Conservation (phyloP, 1,284 basidiomycete species). For the Malassezia japonica region DNA sequence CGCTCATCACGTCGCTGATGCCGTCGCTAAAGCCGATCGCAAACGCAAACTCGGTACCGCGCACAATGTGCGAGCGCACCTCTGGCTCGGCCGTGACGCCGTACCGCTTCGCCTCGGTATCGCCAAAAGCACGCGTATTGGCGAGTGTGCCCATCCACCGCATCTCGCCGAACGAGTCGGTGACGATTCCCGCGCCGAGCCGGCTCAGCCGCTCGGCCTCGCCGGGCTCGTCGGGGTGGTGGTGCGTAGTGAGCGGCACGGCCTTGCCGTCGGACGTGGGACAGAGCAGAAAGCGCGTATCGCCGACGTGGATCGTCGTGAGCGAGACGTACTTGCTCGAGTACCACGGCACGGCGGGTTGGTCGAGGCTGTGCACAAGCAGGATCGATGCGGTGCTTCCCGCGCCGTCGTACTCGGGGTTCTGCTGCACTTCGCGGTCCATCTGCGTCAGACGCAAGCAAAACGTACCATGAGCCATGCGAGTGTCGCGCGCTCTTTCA, state of each 20-base stretch:
- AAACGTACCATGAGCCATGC: constrained; percentile 30
- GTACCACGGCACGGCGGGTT: constrained; percentile 54
- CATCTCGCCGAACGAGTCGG: constrained; percentile 89
- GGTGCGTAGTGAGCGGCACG: constrained; percentile 58
- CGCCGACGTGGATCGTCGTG: constrained; percentile 81
- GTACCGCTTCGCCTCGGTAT: constrained; percentile 68
- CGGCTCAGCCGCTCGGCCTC: constrained; percentile 75
- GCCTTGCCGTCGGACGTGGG: constrained; percentile 63
- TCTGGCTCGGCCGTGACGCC: constrained; percentile 82
- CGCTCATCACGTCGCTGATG: constrained; percentile 76
- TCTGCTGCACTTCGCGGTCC: constrained; percentile 37
- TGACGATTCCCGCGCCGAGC: constrained; percentile 78
- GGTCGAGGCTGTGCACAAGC: constrained; percentile 71
- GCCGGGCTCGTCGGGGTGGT: constrained; percentile 79
- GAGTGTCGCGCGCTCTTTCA: constrained; percentile 42
- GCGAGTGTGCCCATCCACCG: constrained; percentile 92
- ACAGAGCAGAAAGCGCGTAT: constrained; percentile 73
- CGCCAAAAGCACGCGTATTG: constrained; percentile 88
- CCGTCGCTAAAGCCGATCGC: constrained; percentile 58
- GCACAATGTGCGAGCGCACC: constrained; percentile 66
- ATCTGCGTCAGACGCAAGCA: constrained; percentile 9
- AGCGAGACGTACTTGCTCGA: constrained; percentile 40
- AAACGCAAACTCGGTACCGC: constrained; percentile 48
- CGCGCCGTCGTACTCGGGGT: constrained; percentile 35
- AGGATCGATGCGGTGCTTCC: constrained; percentile 86